Evolutionary conservation across 2,329 filamentous ascomycete species (phyloP).

Genomic region (Colletotrichum eremochloae): DNA sequence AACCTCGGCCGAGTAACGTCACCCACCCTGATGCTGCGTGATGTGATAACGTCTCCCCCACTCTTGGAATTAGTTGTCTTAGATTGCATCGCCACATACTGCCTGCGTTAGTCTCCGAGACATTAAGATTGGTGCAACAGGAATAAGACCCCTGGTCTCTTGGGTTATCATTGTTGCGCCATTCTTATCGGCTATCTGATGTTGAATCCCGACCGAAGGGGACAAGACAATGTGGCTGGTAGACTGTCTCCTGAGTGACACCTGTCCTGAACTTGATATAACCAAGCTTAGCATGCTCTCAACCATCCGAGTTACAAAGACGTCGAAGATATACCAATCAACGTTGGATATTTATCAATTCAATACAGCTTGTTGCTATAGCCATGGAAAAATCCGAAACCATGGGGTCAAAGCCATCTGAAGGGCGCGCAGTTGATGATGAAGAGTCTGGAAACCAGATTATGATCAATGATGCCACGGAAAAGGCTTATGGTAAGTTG

Average conservation of each 20-base stretch:
- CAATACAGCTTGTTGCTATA: background rate
- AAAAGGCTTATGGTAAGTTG: slow-evolving; percentile 19
- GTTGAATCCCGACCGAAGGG: background rate
- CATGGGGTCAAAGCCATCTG: background rate
- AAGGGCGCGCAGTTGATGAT: background rate
- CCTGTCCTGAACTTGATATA: background rate
- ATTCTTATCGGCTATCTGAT: background rate
- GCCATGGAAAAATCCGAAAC: background rate
- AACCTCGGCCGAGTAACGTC: too few relatives aligned
- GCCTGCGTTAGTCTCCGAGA: background rate
- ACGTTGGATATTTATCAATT: background rate
- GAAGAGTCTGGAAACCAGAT: slow-evolving; percentile 10
- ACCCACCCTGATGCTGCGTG: background rate
- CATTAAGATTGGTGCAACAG: background rate
- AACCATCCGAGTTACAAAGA: background rate
- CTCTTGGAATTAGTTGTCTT: background rate
- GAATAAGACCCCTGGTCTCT: background rate
- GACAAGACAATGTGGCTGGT: background rate
- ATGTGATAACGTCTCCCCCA: background rate
- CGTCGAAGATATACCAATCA: background rate
- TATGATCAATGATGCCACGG: background rate
- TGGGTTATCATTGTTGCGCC: background rate
- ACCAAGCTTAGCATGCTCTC: background rate
- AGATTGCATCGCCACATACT: background rate
- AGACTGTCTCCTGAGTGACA: background rate